These are phyloP conservation scores for Allium cepa DNA, from an alignment of 106 monocot genomes.

Conservation along the genomic window DNA sequence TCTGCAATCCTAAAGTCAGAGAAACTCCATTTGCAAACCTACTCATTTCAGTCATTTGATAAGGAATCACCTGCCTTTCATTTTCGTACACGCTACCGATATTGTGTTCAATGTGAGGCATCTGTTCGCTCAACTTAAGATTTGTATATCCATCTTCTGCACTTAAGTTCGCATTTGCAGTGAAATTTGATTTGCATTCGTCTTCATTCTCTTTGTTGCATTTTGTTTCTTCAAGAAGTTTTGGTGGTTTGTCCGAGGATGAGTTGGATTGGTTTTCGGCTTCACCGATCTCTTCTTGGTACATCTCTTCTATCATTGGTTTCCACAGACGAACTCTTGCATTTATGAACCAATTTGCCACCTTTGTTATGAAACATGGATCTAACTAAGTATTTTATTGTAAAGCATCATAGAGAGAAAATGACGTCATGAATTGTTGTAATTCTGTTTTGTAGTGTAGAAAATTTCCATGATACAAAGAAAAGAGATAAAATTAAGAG, in stretches of 20 bases:
- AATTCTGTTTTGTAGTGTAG: neutral
- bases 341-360: conserved; percentile 98
- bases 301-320: conserved; percentile 98
- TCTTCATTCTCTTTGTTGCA: conserved; percentile 46
- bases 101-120: conserved; percentile 17
- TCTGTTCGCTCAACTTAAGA: conserved; percentile 19
- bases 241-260: conserved; percentile 44
- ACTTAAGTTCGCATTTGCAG: neutral
- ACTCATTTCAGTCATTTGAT: conserved; percentile 45
- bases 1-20: conserved; percentile 75
- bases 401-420: neutral
- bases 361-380: conserved; percentile 30
- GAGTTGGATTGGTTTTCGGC: conserved; percentile 67
- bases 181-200: conserved; percentile 2
- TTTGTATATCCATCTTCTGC: neutral
- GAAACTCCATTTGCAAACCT: conserved; percentile 48
- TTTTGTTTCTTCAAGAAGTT: conserved; percentile 25
- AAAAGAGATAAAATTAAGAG: neutral
- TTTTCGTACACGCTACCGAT: conserved; percentile 16
- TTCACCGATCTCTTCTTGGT: conserved; percentile 80
- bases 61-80: conserved; percentile 59
- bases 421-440: neutral
- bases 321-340: conserved; percentile 95
- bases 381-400: neutral
- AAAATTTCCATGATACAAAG: neutral